Percentiles rank a stretch among this genome's conserved stretches.
Conservation (phyloP, 2,329 filamentous ascomycete genomes). For the Monosporascus sp. region DNA sequence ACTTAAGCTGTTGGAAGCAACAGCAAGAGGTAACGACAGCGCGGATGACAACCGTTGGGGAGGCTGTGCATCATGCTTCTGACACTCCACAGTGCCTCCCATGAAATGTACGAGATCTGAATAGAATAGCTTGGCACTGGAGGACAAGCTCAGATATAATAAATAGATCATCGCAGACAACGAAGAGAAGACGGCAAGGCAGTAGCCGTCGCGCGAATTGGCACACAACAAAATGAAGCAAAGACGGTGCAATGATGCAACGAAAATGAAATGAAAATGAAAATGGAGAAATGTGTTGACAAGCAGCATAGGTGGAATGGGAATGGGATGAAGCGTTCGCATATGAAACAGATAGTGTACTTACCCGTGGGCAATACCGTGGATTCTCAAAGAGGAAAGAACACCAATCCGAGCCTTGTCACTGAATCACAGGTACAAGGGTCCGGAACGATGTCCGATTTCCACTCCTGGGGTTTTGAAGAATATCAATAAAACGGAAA, state of each 20-base stretch:
- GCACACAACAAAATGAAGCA: neutral
- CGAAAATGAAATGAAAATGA: neutral
- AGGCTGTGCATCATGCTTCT: neutral
- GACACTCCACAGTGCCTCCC: neutral
- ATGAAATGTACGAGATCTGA: neutral
- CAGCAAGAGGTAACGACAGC: neutral
- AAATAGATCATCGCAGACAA: neutral
- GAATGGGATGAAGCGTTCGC: too few species aligned
- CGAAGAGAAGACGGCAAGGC: neutral
- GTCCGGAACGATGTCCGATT: neutral
- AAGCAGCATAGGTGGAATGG: neutral
- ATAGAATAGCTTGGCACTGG: neutral
- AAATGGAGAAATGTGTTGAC: neutral
- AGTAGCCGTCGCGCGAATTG: neutral
- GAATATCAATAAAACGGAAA: neutral
- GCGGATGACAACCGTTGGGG: neutral
- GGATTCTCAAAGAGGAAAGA: neutral
- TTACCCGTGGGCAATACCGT: slow-evolving; percentile 13
- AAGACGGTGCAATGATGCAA: neutral
- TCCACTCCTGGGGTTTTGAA: neutral
- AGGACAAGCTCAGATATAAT: neutral
- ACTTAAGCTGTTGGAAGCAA: neutral
- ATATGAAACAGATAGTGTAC: slow-evolving; percentile 2
- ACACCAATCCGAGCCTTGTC: neutral
- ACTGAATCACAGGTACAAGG: neutral